phyloP scores from a whole-genome alignment of 2,329 filamentous ascomycete species.

The Penicillium janthinellum region DNA sequence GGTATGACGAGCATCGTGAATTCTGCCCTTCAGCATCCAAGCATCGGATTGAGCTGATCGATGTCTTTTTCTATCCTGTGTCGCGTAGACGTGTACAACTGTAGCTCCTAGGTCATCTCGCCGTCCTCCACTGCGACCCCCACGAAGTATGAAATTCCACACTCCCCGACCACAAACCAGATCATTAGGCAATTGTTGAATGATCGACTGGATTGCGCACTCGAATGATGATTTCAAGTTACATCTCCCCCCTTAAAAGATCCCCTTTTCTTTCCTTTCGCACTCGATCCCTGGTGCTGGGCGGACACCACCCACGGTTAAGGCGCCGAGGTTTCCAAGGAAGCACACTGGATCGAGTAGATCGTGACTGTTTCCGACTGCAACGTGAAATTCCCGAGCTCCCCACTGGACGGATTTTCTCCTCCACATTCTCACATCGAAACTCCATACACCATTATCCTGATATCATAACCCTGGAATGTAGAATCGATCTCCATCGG shows the following conservation, averaged over 20 bases:
- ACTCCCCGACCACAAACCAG: too few species aligned
- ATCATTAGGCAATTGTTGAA: background rate
- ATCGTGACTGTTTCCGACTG: conserved; percentile 5
- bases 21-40: too few species aligned
- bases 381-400: conserved; percentile 8
- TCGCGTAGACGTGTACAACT: too few species aligned
- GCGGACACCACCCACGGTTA: conserved; percentile 13
- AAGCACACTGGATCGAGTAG: conserved; percentile 10
- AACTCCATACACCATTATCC: background rate
- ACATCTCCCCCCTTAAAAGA: background rate
- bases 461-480: background rate
- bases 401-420: background rate
- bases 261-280: background rate
- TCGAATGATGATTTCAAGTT: background rate
- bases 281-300: background rate
- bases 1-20: too few species aligned
- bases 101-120: too few species aligned
- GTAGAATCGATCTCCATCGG: background rate
- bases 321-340: conserved; percentile 4
- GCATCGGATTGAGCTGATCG: too few species aligned
- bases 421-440: background rate
- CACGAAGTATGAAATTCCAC: background rate
- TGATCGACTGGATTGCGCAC: background rate
- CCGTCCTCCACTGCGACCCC: background rate
- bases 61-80: too few species aligned